phyloP scores from a whole-genome alignment of 768 basidiomycete genomes.

The Amanita fuliginea region DNA sequence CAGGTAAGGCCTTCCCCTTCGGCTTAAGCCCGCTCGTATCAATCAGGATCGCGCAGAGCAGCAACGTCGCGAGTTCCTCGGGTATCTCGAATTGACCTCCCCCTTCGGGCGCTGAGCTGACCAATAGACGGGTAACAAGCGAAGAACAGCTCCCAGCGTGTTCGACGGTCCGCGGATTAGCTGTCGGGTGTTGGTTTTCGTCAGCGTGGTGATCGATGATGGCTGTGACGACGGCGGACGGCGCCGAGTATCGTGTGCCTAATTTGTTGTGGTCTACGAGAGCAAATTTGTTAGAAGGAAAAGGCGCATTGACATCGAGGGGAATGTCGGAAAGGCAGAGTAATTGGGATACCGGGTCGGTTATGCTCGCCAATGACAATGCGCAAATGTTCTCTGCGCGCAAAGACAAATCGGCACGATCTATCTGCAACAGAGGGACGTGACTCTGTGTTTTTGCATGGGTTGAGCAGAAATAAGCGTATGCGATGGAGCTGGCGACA shows the following conservation, averaged over 20 bases:
- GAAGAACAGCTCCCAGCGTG: slow-evolving; percentile 77
- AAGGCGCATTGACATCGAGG: slow-evolving; percentile 18
- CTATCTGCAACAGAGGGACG: slow-evolving; percentile 69
- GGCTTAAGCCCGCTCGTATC: slow-evolving; percentile 76
- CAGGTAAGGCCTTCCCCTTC: slow-evolving; percentile 62
- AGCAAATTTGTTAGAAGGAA: slow-evolving; percentile 51
- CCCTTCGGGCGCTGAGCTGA: background rate
- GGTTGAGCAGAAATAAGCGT: slow-evolving; percentile 62
- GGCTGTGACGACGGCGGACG: slow-evolving; percentile 47
- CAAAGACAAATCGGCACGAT: slow-evolving; percentile 56
- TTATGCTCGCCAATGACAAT: slow-evolving; percentile 46
- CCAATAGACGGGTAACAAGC: slow-evolving; percentile 26
- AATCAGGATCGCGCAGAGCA: slow-evolving; percentile 72
- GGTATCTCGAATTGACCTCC: slow-evolving; percentile 27
- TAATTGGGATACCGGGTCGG: slow-evolving; percentile 39
- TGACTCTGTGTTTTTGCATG: slow-evolving; percentile 39
- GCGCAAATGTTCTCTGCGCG: slow-evolving; percentile 86
- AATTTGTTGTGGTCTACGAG: slow-evolving; percentile 91
- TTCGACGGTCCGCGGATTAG: slow-evolving; percentile 54
- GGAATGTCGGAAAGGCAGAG: slow-evolving; percentile 64
- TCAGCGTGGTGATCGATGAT: slow-evolving; percentile 92
- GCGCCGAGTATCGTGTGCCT: slow-evolving; percentile 25
- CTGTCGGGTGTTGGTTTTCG: slow-evolving; percentile 55
- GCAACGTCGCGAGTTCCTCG: slow-evolving; percentile 60
- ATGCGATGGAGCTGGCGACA: slow-evolving; percentile 76